Evolutionary conservation across 2,329 filamentous ascomycete species (phyloP), one percentile per base, ranked within the genome.

Genomic region (Microdochium bolleyi): DNA sequence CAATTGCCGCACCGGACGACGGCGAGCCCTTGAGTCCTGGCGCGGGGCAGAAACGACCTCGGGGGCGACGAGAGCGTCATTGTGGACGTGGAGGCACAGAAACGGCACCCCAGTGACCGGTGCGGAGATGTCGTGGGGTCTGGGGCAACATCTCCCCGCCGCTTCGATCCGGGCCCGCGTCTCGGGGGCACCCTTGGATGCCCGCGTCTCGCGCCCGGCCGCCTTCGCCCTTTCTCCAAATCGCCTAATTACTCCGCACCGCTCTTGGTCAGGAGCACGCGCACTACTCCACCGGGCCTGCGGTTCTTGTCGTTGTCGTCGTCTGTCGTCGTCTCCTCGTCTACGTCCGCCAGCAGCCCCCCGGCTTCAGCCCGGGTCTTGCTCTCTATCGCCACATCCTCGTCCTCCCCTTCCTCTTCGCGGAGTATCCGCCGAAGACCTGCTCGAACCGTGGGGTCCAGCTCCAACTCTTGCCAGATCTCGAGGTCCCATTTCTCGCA

Each of bases 381-480:
- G 41, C 41, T 46, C 41, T 46, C n/a, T 4, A 22, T 22, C 19
- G 8, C 13, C 19, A n/a, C n/a, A n/a, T 46, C 41, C 3, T 11
- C 7, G 14, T 24, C 41, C 19, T 46, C 59, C 22, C 60, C 53
- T 2, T 60, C 59, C 30, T 69, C 68, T 49, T 70, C 67, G 16
- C 64, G 60, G 41, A 71, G 70, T 56, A 79, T 67, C 55, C 62
- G 63, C 50, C 62, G 67, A 44, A 83, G 58, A 30, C 71, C 67
- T 55, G 71, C 69, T 46, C 62, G 65, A 8, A 81, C 68, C 0
- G 56, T 64, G 1, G 74, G 70, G 49, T 82, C 75, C 61, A 75
- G 71, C 64, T 83, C 79, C 56, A 83, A 63, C 62, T 82, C 78
- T 62, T 83, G 79, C 79, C 79, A 83, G 5, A 82, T 61, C 60